These are phyloP conservation scores for Rosa hybrid DNA, from an alignment of 331 rosid genomes.

Conservation along the genomic window DNA sequence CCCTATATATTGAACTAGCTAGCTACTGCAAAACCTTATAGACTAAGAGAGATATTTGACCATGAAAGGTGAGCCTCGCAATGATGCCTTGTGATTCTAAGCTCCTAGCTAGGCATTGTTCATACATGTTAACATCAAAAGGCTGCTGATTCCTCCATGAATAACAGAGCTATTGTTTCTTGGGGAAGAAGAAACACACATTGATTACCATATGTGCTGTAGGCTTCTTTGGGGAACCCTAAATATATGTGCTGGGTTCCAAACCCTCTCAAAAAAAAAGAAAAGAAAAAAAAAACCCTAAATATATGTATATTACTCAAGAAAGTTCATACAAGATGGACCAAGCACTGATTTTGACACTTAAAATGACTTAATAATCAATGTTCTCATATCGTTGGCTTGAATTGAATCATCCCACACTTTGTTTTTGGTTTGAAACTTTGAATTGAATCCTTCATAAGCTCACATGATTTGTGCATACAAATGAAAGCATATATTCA, in stretches of 20 bases:
- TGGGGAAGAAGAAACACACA: neutral
- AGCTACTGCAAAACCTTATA: neutral
- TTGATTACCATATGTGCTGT: neutral
- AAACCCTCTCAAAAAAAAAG: too few relatives aligned
- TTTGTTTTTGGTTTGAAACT: neutral
- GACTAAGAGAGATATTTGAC: neutral
- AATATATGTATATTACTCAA: too few relatives aligned
- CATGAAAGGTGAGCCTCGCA: neutral
- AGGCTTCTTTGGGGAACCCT: neutral
- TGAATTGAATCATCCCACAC: too few relatives aligned
- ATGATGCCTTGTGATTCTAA: neutral
- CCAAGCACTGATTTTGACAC: too few relatives aligned
- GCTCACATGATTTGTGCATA: neutral
- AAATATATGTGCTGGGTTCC: too few relatives aligned
- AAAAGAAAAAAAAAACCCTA: too few relatives aligned
- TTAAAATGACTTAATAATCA: too few relatives aligned
- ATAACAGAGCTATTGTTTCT: neutral
- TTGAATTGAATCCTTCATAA: neutral
- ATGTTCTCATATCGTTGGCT: too few relatives aligned
- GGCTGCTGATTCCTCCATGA: neutral
- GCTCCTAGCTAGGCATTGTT: too few relatives aligned
- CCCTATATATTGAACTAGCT: neutral
- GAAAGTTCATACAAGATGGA: too few relatives aligned
- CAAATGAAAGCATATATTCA: neutral
- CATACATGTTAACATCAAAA: conserved; percentile 7